Conservation (phyloP, 805 yeast genomes). For the Kockiozyma suomiensis region DNA sequence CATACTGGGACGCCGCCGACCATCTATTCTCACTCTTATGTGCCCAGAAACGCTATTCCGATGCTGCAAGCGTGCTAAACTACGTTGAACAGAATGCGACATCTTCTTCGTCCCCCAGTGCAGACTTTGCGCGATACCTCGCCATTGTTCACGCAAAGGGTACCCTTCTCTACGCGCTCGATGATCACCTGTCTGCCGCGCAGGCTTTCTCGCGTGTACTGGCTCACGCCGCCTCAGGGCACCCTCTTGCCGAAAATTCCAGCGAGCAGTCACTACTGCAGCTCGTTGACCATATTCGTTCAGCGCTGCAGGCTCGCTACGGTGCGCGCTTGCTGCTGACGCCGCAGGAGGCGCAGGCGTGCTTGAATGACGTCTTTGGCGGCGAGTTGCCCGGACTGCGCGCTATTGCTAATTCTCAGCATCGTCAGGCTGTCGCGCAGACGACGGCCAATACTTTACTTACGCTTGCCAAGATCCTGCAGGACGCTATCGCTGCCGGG, state of each 20-base stretch:
- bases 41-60: conserved; percentile 28
- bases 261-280: conserved; percentile 8
- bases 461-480: conserved; percentile 42
- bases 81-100: conserved; percentile 26
- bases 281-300: conserved; percentile 15
- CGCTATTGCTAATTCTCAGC: conserved; percentile 12
- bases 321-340: conserved; percentile 21
- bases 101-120: conserved; percentile 7
- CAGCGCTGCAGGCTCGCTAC: conserved; percentile 17
- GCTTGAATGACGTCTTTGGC: conserved; percentile 34
- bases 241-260: not conserved
- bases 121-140: conserved; percentile 32
- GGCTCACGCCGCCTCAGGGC: conserved; percentile 18
- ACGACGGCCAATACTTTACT: conserved; percentile 39
- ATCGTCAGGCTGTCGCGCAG: conserved; percentile 25
- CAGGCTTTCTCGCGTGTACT: conserved; percentile 34
- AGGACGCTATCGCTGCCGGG: conserved; percentile 42
- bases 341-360: conserved; percentile 23
- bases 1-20: conserved; percentile 40
- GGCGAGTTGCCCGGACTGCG: conserved; percentile 26
- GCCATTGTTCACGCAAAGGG: conserved; percentile 32
- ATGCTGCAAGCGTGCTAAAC: conserved; percentile 29
- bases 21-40: conserved; percentile 35
- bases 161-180: conserved; percentile 37
- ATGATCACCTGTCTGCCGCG: conserved; percentile 37